These are phyloP conservation scores for Brassica nigra DNA, from an alignment of 345 rosid species.

Conservation along the genomic window DNA sequence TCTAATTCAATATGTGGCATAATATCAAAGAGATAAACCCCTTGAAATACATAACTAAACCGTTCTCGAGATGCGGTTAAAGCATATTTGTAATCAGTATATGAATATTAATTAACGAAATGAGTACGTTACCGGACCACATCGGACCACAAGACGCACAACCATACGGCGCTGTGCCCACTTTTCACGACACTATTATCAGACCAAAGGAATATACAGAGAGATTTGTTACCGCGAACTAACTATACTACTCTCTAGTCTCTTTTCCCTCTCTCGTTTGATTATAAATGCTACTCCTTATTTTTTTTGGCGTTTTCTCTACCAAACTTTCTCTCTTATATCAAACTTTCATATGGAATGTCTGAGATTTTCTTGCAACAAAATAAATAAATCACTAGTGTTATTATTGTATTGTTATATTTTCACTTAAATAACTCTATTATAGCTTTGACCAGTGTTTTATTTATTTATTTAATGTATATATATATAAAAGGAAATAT, in stretches of 20 bases:
- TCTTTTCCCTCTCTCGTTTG: not conserved
- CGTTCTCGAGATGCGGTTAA: slow-evolving; percentile 22
- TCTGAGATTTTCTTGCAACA: not conserved
- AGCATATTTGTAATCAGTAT: slow-evolving; percentile 30
- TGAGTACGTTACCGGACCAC: slow-evolving; percentile 25
- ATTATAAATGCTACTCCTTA: not conserved
- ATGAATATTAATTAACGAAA: not conserved
- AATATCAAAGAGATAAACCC: not conserved
- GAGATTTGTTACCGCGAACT: slow-evolving; percentile 30
- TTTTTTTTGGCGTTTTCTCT: not conserved
- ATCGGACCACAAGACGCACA: slow-evolving; percentile 34
- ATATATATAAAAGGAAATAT: not conserved
- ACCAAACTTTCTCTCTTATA: slow-evolving; percentile 43
- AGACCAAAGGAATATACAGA: slow-evolving; percentile 37
- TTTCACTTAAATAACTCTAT: not conserved
- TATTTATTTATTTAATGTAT: no score
- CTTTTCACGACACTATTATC: slow-evolving; percentile 9
- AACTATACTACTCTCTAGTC: not conserved
- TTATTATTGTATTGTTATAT: not conserved
- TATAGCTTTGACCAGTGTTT: not conserved
- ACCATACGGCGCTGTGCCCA: slow-evolving; percentile 22
- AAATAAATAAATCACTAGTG: not conserved
- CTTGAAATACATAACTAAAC: slow-evolving; percentile 5
- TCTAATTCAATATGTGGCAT: not conserved
- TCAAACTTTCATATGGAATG: slow-evolving; percentile 40